Percentiles rank a stretch among this genome's conserved stretches.
These are phyloP conservation scores for Aspergillus asperescens DNA, from an alignment of 495 filamentous ascomycete species.

Conservation along the genomic window DNA sequence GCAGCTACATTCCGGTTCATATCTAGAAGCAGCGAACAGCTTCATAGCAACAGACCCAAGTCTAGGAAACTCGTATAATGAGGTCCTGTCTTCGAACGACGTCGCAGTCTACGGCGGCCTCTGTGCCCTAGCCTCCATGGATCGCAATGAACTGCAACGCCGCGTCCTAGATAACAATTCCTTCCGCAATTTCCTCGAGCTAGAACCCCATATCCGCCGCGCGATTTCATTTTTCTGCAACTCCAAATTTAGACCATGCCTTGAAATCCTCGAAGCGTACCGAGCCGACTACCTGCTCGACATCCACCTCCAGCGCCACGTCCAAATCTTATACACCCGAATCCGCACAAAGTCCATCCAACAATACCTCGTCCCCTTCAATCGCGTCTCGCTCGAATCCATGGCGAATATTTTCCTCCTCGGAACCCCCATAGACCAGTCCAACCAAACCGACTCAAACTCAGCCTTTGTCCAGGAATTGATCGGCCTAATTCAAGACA, in stretches of 20 bases:
- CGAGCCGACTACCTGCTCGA: constrained; percentile 84
- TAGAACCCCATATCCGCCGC: constrained; percentile 89
- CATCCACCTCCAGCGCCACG: constrained; percentile 73
- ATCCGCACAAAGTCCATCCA: constrained; percentile 89
- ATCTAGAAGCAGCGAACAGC: constrained; percentile 62
- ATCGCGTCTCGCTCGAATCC: constrained; percentile 62
- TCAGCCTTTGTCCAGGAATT: constrained; percentile 71
- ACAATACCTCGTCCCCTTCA: constrained; percentile 82
- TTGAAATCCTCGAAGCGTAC: constrained; percentile 76
- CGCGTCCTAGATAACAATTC: constrained; percentile 69
- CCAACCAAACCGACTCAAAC: constrained; percentile 40
- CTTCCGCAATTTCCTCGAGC: constrained; percentile 85
- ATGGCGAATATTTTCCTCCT: constrained; percentile 61
- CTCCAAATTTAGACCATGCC: constrained; percentile 77
- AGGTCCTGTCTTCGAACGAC: constrained; percentile 77
- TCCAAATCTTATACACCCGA: constrained; percentile 59
- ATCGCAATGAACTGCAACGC: constrained; percentile 64
- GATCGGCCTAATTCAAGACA: constrained; percentile 64
- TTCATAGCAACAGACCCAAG: constrained; percentile 59
- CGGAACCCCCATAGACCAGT: constrained; percentile 28
- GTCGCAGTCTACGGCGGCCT: constrained; percentile 89
- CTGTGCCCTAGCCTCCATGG: constrained; percentile 86
- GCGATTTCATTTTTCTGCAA: constrained; percentile 84
- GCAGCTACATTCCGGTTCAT: constrained; percentile 59
- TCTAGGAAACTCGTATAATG: constrained; percentile 57